Percentiles rank a stretch among this genome's conserved stretches.
Evolutionary conservation across 2,329 filamentous ascomycete species (phyloP).

Genomic region (Xylariaceae sp.): DNA sequence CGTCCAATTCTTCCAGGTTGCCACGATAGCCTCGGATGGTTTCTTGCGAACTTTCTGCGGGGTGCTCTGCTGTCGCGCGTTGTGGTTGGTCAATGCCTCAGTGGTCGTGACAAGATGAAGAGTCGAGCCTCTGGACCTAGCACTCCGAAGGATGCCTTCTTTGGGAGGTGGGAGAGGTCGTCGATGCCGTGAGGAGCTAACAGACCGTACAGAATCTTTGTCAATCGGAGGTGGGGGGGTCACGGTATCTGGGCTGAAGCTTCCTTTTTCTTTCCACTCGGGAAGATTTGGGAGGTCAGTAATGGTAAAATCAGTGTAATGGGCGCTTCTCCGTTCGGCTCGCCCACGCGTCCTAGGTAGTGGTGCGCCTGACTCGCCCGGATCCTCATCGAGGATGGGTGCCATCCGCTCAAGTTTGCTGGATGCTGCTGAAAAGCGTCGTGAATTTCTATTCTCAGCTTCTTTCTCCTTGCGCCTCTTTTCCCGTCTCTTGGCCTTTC

Average conservation of each 20-base stretch:
- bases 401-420: slow-evolving; percentile 79
- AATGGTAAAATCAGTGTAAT: slow-evolving; percentile 59
- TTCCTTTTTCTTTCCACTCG: slow-evolving; percentile 52
- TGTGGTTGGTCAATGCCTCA: slow-evolving; percentile 42
- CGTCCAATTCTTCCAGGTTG: slow-evolving; percentile 61
- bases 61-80: slow-evolving; percentile 23
- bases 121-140: slow-evolving; percentile 75
- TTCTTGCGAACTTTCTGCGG: slow-evolving; percentile 51
- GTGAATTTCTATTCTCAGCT: slow-evolving; percentile 70
- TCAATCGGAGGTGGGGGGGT: slow-evolving; percentile 69
- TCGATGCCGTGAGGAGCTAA: slow-evolving; percentile 72
- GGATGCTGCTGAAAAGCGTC: slow-evolving; percentile 83
- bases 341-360: slow-evolving; percentile 68
- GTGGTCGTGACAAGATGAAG: slow-evolving; percentile 75
- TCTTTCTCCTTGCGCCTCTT: slow-evolving; percentile 83
- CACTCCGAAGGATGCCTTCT: slow-evolving; percentile 64
- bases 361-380: slow-evolving; percentile 47
- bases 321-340: slow-evolving; percentile 69
- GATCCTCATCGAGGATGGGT: slow-evolving; percentile 70
- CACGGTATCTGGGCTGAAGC: slow-evolving; percentile 40
- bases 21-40: slow-evolving; percentile 55
- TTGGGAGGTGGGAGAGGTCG: slow-evolving; percentile 81
- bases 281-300: slow-evolving; percentile 75
- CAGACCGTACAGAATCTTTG: slow-evolving; percentile 71
- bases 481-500: slow-evolving; percentile 77